A percentile compares a stretch with the other conserved stretches of the same genome.
phyloP scores from a whole-genome alignment of 2,329 filamentous ascomycete genomes.

The Tolypocladium capitatum region DNA sequence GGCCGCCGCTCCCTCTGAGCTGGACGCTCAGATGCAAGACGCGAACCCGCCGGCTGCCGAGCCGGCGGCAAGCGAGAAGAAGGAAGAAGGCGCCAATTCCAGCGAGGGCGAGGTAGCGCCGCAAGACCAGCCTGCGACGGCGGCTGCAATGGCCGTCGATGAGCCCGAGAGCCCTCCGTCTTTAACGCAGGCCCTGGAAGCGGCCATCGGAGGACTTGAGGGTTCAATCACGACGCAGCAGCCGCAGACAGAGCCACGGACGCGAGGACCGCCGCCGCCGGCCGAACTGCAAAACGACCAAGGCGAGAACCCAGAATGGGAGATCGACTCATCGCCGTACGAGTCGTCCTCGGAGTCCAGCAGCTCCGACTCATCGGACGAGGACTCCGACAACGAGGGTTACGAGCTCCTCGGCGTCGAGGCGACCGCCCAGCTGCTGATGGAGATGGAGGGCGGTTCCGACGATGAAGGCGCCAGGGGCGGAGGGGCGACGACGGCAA shows the following conservation, averaged over 20 bases:
- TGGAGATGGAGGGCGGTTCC: slow-evolving; percentile 68
- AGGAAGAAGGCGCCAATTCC: neutral
- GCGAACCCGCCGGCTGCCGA: neutral
- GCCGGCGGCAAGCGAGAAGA: neutral
- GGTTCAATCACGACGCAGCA: slow-evolving; percentile 2
- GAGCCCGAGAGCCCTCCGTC: slow-evolving; percentile 21
- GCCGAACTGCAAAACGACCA: slow-evolving; percentile 18
- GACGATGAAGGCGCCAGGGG: slow-evolving; percentile 56
- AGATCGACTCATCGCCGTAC: slow-evolving; percentile 64
- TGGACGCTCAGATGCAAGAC: slow-evolving; percentile 3
- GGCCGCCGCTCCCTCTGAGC: slow-evolving; percentile 12
- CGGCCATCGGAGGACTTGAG: slow-evolving; percentile 26
- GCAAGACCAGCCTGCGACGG: neutral
- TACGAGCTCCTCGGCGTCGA: slow-evolving; percentile 68
- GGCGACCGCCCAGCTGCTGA: slow-evolving; percentile 71
- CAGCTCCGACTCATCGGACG: slow-evolving; percentile 44
- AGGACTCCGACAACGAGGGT: slow-evolving; percentile 42
- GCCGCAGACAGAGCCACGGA: slow-evolving; percentile 1
- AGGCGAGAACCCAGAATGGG: slow-evolving; percentile 61
- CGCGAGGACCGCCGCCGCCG: slow-evolving; percentile 1
- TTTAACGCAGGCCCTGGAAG: slow-evolving; percentile 29
- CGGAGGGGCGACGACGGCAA: slow-evolving; percentile 22
- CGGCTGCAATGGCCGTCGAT: slow-evolving; percentile 25
- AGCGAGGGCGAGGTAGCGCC: neutral
- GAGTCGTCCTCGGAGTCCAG: slow-evolving; percentile 51